Base-by-base conservation (phyloP, 2,329 filamentous ascomycete species). In the Sporothrix mexicana region DNA sequence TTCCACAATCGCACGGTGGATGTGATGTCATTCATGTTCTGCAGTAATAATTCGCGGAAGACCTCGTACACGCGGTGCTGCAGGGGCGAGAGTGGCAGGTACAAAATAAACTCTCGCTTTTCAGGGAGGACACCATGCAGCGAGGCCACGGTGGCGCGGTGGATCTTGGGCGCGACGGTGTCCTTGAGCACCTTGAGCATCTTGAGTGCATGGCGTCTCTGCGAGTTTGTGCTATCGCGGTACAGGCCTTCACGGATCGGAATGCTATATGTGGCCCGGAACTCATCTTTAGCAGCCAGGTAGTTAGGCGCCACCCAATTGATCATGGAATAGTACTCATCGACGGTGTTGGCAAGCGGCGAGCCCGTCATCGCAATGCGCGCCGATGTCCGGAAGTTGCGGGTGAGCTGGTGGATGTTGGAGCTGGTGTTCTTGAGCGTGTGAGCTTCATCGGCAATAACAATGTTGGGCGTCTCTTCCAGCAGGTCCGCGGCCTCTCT, bases 391-490 rank as follows among this genome's bases (percentile, higher is more conserved):
- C 80, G 84, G 78, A 98, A 91, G 12, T 83, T 80, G 1, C 83
- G 82, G 23, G 90, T 88, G 6, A 87, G 85, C 51, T 80, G 75
- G 59, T 89, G 84, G 47, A 91, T 82, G 23, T 84, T 81, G 0
- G 90, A 84, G 0, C 78, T 79, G 0, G 83, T 80, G 74, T 93
- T 94, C 80, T 96, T 97, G 79, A 97, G 82, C 25, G 81, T 83
- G 78, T 98, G 95, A 0, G 94, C 94, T 80, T 98, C 95, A 78
- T 98, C 95, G 0, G 92, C 93, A 69, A 98, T 82, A 25, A 97
- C 90, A 62, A 97, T 87, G 74, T 87, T 92, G 0, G 94, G 89
- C 0, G 85, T 83, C 3, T 90, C 77, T 23, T 73, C 53, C 12
- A 77, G 30, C 70, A 74, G 9, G 3, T 20, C 30, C 15, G 30